Percentiles rank a stretch among this genome's conserved stretches.
Evolutionary conservation across 306 rosid genomes (phyloP).

Genomic region (Cyamopsis tetragonoloba): DNA sequence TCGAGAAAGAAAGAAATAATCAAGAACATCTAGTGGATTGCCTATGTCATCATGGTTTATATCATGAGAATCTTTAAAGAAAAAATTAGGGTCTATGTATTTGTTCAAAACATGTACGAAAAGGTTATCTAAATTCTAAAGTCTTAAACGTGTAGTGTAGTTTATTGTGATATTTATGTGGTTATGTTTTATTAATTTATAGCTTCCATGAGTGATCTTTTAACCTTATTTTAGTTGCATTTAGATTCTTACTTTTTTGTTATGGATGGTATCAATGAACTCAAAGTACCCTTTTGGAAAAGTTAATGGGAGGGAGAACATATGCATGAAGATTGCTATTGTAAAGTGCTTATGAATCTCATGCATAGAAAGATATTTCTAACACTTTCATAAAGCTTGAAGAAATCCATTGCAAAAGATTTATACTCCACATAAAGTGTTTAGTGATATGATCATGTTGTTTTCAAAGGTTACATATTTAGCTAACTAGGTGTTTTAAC

Average conservation of each 20-base stretch:
- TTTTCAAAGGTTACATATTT: constrained; percentile 26
- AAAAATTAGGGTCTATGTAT: no score
- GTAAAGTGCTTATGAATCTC: constrained; percentile 61
- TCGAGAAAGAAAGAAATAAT: no score
- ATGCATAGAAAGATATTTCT: constrained; percentile 49
- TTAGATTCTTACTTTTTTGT: constrained; percentile 46
- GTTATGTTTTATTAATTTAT: constrained; percentile 16
- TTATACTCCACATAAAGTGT: constrained; percentile 39
- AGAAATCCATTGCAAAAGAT: no score
- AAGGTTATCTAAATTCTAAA: no score
- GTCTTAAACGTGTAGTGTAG: no score
- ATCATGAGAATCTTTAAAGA: no score
- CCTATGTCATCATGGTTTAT: no score
- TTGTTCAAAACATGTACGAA: no score
- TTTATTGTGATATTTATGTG: constrained; percentile 11
- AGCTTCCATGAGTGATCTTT: constrained; percentile 22
- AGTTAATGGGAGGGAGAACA: constrained; percentile 69
- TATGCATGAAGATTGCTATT: constrained; percentile 52
- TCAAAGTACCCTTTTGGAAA: constrained; percentile 47
- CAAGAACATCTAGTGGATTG: no score
- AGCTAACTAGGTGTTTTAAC: constrained; percentile 26
- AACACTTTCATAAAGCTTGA: no score
- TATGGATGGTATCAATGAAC: constrained; percentile 42
- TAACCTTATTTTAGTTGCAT: constrained; percentile 31
- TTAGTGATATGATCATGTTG: constrained; percentile 28